Conservation (phyloP, 2,329 filamentous ascomycete species). For the Botrytis tulipae region DNA sequence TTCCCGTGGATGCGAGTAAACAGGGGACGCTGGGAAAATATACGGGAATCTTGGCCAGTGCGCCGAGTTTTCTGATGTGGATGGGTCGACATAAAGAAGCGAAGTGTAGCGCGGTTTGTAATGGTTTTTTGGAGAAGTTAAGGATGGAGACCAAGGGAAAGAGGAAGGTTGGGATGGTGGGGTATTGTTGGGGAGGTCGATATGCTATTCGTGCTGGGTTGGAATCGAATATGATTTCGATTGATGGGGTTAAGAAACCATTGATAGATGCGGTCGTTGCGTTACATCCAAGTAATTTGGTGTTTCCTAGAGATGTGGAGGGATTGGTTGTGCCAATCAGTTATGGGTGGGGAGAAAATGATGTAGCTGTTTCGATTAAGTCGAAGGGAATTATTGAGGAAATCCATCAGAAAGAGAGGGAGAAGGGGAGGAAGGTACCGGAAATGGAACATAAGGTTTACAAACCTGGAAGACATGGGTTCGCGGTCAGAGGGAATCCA, state of each 20-base stretch:
- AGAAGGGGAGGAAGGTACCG: slow-evolving; percentile 35
- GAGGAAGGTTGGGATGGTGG: slow-evolving; percentile 41
- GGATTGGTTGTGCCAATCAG: slow-evolving; percentile 37
- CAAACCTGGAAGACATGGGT: slow-evolving; percentile 40
- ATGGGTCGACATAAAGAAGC: slow-evolving; percentile 38
- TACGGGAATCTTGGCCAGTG: slow-evolving; percentile 41
- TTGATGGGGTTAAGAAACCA: slow-evolving; percentile 34
- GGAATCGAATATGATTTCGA: slow-evolving; percentile 39
- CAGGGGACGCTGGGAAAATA: slow-evolving; percentile 42
- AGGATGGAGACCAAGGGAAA: neutral
- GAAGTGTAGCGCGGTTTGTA: slow-evolving; percentile 39
- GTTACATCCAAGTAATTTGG: slow-evolving; percentile 40
- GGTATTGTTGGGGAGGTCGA: slow-evolving; percentile 43
- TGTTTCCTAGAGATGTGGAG: slow-evolving; percentile 40
- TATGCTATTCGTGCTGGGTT: slow-evolving; percentile 39
- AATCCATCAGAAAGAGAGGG: slow-evolving; percentile 25
- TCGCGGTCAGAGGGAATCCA: slow-evolving; percentile 42
- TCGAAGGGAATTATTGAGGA: neutral
- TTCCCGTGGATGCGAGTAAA: slow-evolving; percentile 41
- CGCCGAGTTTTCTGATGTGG: slow-evolving; percentile 39
- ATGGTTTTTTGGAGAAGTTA: slow-evolving; percentile 23
- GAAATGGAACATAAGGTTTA: slow-evolving; percentile 40
- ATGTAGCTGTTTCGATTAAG: slow-evolving; percentile 36
- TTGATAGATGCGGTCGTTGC: neutral
- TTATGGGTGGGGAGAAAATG: slow-evolving; percentile 39